Percentiles rank a stretch among this genome's conserved stretches.
phyloP scores from a whole-genome alignment of 2,329 filamentous ascomycete species.

The Pseudopithomyces maydicus region DNA sequence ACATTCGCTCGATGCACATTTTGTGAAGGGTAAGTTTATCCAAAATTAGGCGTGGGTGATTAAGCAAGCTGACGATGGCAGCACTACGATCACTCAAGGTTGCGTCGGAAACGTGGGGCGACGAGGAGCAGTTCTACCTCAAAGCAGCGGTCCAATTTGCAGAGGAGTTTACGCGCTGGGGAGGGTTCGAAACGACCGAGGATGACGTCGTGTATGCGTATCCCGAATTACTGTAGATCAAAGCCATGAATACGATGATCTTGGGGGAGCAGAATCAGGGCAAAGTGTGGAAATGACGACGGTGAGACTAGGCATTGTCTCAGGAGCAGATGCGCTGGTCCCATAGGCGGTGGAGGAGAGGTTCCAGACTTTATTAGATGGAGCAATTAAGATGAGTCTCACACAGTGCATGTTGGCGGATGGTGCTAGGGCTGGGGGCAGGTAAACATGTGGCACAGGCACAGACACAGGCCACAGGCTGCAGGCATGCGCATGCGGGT shows the following conservation, averaged over 20 bases:
- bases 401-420: not conserved
- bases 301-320: conserved; percentile 5
- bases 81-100: conserved; percentile 76
- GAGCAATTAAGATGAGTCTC: not conserved
- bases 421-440: not conserved
- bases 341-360: not conserved
- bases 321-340: not conserved
- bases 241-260: not conserved
- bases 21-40: conserved; percentile 71
- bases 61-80: conserved; percentile 55
- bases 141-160: conserved; percentile 73
- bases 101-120: conserved; percentile 75
- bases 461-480: no score
- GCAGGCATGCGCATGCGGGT: no score
- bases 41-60: conserved; percentile 45
- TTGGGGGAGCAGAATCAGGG: not conserved
- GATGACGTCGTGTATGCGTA: conserved; percentile 32
- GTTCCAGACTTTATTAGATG: not conserved
- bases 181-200: conserved; percentile 47
- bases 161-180: conserved; percentile 75
- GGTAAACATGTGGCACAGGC: conserved; percentile 3
- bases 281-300: conserved; percentile 11
- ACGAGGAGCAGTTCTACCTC: conserved; percentile 68
- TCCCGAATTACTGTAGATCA: conserved; percentile 20
- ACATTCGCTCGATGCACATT: conserved; percentile 77